These are phyloP conservation scores for Apiotrichum sp. DNA, from an alignment of 1,284 basidiomycete genomes.

Conservation along the genomic window DNA sequence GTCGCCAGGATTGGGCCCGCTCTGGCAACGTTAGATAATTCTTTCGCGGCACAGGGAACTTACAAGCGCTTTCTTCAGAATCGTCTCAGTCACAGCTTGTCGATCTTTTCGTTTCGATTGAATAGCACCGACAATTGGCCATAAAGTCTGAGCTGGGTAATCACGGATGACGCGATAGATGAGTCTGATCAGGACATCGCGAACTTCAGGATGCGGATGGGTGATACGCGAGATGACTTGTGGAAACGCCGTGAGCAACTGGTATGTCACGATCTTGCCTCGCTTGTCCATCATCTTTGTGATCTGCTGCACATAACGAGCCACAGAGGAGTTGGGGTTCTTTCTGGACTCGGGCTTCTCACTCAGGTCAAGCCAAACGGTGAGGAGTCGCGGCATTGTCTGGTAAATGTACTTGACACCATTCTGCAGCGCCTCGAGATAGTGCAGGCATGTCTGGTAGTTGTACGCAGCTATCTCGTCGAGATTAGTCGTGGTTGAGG, in stretches of 20 bases:
- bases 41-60: neutral
- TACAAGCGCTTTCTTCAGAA: constrained; percentile 39
- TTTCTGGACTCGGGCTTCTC: constrained; percentile 51
- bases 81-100: constrained; percentile 41
- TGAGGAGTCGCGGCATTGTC: constrained; percentile 86
- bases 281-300: constrained; percentile 59
- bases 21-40: too few relatives aligned
- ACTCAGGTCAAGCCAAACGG: constrained; percentile 92
- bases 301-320: constrained; percentile 35
- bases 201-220: constrained; percentile 67
- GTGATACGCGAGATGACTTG: constrained; percentile 94
- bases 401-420: constrained; percentile 98
- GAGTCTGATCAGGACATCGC: constrained; percentile 60
- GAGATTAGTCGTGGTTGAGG: constrained; percentile 8
- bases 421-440: constrained; percentile 64
- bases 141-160: constrained; percentile 87
- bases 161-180: constrained; percentile 68
- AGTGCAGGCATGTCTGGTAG: constrained; percentile 56
- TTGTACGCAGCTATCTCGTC: constrained; percentile 22
- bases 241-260: constrained; percentile 96
- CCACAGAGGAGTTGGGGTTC: constrained; percentile 4
- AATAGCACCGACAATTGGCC: constrained; percentile 84
- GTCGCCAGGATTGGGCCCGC: neutral
- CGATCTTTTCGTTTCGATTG: constrained; percentile 73
- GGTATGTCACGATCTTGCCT: constrained; percentile 57